phyloP scores from a whole-genome alignment of 148 eudicot species.

The Persicaria maculosa region DNA sequence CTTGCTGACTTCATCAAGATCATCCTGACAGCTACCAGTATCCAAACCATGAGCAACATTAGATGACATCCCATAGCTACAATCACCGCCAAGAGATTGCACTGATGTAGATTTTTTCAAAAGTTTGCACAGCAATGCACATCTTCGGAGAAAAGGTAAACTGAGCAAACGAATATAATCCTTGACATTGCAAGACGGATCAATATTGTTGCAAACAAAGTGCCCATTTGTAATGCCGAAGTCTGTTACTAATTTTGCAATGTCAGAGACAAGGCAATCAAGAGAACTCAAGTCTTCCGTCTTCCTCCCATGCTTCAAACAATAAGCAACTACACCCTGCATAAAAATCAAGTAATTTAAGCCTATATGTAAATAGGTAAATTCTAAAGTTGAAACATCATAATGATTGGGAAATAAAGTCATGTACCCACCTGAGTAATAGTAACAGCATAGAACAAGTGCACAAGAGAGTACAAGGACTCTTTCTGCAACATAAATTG shows the following conservation, averaged over 20 bases:
- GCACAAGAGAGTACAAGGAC: slow-evolving; percentile 69
- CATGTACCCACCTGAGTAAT: slow-evolving; percentile 46
- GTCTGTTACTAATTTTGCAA: slow-evolving; percentile 41
- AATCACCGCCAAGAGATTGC: slow-evolving; percentile 42
- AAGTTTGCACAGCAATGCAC: slow-evolving; percentile 76
- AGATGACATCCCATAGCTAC: slow-evolving; percentile 27
- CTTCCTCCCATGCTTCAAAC: slow-evolving; percentile 26
- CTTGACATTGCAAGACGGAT: slow-evolving; percentile 39
- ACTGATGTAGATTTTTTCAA: slow-evolving; percentile 39
- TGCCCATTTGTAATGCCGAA: slow-evolving; percentile 26
- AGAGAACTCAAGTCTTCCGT: slow-evolving; percentile 28
- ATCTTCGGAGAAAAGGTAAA: slow-evolving; percentile 86
- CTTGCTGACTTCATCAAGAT: slow-evolving; percentile 43
- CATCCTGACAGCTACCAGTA: slow-evolving; percentile 29
- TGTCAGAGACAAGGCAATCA: slow-evolving; percentile 52
- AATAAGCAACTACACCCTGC: slow-evolving; percentile 62
- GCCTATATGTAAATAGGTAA: slow-evolving; percentile 2
- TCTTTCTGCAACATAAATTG: slow-evolving; percentile 56
- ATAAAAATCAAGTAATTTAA: slow-evolving; percentile 13
- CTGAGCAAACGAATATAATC: slow-evolving; percentile 46
- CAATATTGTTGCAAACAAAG: slow-evolving; percentile 51
- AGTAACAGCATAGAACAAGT: slow-evolving; percentile 63
- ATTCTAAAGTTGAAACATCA: neutral
- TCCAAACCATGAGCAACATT: slow-evolving; percentile 27
- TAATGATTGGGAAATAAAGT: neutral